Evolutionary conservation across 495 filamentous ascomycete species (phyloP).

Genomic region (Evansstolkia leycettana): DNA sequence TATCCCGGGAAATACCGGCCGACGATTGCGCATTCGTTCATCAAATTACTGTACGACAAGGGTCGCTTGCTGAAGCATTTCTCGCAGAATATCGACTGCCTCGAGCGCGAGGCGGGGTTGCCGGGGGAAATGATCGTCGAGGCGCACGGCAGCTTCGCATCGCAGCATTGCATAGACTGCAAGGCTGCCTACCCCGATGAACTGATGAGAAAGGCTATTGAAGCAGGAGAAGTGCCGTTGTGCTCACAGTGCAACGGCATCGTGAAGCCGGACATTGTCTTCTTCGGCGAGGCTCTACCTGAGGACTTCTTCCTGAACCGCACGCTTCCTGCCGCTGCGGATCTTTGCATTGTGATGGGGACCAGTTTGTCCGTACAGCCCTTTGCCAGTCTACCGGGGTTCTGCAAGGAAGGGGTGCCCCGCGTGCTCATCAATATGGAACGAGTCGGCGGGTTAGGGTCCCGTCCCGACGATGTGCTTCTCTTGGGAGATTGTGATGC

Average conservation of each 20-base stretch:
- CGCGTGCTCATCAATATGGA: constrained; percentile 83
- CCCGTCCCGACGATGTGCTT: constrained; percentile 63
- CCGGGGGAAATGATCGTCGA: constrained; percentile 73
- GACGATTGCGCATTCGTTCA: constrained; percentile 72
- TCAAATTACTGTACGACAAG: constrained; percentile 63
- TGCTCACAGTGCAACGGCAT: constrained; percentile 65
- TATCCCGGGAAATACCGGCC: constrained; percentile 87
- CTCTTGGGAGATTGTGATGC: constrained; percentile 67
- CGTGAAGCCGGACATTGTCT: constrained; percentile 95
- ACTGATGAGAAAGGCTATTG: constrained; percentile 56
- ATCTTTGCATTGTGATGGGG: constrained; percentile 82
- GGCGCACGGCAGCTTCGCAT: constrained; percentile 90
- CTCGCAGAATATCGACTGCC: constrained; percentile 94
- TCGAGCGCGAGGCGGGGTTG: constrained; percentile 81
- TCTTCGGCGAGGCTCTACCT: constrained; percentile 86
- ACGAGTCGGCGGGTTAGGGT: constrained; percentile 69
- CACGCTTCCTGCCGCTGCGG: constrained; percentile 45
- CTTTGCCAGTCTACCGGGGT: constrained; percentile 66
- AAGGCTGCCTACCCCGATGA: constrained; percentile 54
- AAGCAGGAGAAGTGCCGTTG: constrained; percentile 48
- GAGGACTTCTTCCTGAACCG: constrained; percentile 50
- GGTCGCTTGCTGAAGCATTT: constrained; percentile 73
- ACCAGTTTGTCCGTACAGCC: constrained; percentile 84
- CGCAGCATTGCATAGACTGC: constrained; percentile 85
- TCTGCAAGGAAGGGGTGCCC: constrained; percentile 48